Base-by-base conservation (phyloP, 2,329 filamentous ascomycete genomes). In the Diaporthe velutina region DNA sequence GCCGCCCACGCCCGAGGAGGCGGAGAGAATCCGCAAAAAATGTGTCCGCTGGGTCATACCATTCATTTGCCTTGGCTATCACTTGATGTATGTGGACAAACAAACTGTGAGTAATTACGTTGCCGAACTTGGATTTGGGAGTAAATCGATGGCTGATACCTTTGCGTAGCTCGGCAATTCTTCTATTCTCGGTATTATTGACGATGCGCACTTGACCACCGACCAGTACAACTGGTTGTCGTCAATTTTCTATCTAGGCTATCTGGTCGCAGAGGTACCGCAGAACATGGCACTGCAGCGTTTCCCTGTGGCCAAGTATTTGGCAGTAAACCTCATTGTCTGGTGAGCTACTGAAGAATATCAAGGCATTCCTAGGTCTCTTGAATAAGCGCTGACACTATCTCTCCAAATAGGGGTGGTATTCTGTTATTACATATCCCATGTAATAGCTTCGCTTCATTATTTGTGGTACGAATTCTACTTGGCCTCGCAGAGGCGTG, bases 1-100 rank as follows among this genome's bases (percentile, higher is more conserved):
- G 8, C 83, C 83, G 7, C 83, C 84, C 9, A 84, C 80, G 0
- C 77, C 79, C 2, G 81, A 75, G 48, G 74, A 76, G 73, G 74
- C 58, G 6, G 76, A 64, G 60, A 74, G 66, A 54, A 82, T 84
- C 22, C 79, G 80, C 71, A 82, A 83, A 54, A 85, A 84, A 78
- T 81, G 81, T 30, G 52, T 84, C 7, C 80, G 80, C 77, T 80
- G 83, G 57, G 82, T 85, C 48, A 73, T 85, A 12, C 83, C 83
- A 0, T 84, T 85, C 73, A 77, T 84, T 33, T 84, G 83, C 68
- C 76, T 84, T 28, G 83, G 83, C 13, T 84, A 84, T 74, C 82
- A 84, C 74, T 76, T 85, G 42, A 84, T 84, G 83, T 85, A 84
- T 75, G 79, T 85, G 4, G 75, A 85, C 73, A 76, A 75, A 30